Evolutionary conservation across 2,329 filamentous ascomycete species (phyloP).

Genomic region (Sarocladium brachiariae): DNA sequence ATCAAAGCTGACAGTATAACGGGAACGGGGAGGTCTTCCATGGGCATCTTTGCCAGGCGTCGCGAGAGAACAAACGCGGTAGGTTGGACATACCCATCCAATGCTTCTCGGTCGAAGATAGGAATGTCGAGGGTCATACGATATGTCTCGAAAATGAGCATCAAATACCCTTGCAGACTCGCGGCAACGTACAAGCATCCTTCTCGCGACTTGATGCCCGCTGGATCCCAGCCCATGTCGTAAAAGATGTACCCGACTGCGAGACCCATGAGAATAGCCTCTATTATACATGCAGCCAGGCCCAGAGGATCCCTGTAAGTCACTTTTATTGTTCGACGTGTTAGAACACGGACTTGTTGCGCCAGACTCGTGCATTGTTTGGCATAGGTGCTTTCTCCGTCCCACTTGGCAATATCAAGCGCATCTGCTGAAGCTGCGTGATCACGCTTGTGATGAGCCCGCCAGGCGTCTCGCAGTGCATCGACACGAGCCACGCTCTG

Average conservation of each 20-base stretch:
- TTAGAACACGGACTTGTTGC: constrained; percentile 59
- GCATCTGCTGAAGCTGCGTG: not conserved
- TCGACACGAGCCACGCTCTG: constrained; percentile 53
- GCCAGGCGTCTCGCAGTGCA: constrained; percentile 50
- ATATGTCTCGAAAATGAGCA: constrained; percentile 69
- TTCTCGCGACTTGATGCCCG: constrained; percentile 66
- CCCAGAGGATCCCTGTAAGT: not conserved
- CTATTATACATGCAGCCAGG: constrained; percentile 53
- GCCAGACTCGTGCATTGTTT: constrained; percentile 43
- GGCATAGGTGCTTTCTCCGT: not conserved
- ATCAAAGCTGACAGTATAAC: constrained; percentile 63
- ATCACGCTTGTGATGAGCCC: constrained; percentile 14
- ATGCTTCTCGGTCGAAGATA: constrained; percentile 67
- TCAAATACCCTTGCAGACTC: constrained; percentile 67
- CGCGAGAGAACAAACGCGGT: constrained; percentile 64
- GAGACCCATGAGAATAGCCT: constrained; percentile 63
- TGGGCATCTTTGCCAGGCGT: constrained; percentile 58
- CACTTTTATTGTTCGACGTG: constrained; percentile 58
- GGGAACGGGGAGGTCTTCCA: constrained; percentile 67
- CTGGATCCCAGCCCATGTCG: constrained; percentile 54
- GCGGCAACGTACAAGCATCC: constrained; percentile 66
- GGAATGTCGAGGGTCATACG: constrained; percentile 67
- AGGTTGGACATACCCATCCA: constrained; percentile 64
- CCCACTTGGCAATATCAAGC: not conserved
- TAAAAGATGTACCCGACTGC: constrained; percentile 69